These are phyloP conservation scores for Entomortierella parvispora DNA, from an alignment of 192 early-diverging fungal species.

Conservation along the genomic window DNA sequence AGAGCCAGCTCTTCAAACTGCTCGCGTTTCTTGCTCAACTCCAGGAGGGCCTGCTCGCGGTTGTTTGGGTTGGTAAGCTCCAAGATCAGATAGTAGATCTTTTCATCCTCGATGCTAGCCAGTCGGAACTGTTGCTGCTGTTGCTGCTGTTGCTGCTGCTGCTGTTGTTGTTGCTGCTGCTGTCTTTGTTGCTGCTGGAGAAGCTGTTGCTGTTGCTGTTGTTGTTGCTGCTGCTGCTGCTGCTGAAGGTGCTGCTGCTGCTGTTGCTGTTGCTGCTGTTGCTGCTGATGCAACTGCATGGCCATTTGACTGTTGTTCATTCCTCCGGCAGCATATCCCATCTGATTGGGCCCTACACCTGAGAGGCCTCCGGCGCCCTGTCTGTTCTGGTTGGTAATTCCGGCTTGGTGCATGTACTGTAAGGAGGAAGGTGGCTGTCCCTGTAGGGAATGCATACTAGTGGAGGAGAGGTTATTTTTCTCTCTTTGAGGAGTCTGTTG, in stretches of 20 bases:
- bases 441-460: slow-evolving; percentile 24
- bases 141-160: slow-evolving; percentile 30
- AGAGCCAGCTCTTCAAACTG: slow-evolving; percentile 95
- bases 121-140: slow-evolving; percentile 56
- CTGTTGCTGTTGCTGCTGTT: slow-evolving; percentile 44
- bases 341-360: slow-evolving; percentile 20
- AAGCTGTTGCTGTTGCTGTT: slow-evolving; percentile 59
- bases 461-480: background rate
- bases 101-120: slow-evolving; percentile 75
- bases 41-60: slow-evolving; percentile 92
- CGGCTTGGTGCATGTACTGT: slow-evolving; percentile 27
- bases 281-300: slow-evolving; percentile 37
- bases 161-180: slow-evolving; percentile 21
- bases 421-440: slow-evolving; percentile 28
- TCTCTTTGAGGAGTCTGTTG: background rate
- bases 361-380: slow-evolving; percentile 13
- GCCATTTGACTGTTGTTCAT: slow-evolving; percentile 26
- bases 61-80: slow-evolving; percentile 81
- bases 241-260: slow-evolving; percentile 29
- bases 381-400: slow-evolving; percentile 11
- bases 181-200: slow-evolving; percentile 40
- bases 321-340: slow-evolving; percentile 20
- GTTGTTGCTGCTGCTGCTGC: slow-evolving; percentile 37
- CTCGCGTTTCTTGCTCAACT: slow-evolving; percentile 94
- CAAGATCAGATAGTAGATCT: slow-evolving; percentile 88